Conservation (phyloP, 2,329 filamentous ascomycete genomes). For the Beauveria asiatica region DNA sequence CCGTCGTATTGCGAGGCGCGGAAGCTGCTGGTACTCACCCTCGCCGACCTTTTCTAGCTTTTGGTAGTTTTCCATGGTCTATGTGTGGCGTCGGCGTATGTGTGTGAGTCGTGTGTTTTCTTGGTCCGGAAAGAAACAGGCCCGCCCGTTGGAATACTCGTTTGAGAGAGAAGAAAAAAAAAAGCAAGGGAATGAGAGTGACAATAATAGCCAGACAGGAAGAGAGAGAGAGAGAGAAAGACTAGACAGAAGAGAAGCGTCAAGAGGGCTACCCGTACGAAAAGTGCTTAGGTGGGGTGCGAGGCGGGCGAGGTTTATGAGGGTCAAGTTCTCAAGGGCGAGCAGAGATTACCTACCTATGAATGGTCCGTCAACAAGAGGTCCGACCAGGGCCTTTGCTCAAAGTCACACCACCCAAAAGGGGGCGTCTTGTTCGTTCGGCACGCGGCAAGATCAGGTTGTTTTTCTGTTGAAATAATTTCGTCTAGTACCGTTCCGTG, state of each 20-base stretch:
- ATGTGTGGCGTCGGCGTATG: constrained; percentile 2
- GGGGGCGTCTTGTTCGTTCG: not conserved
- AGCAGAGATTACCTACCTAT: not conserved
- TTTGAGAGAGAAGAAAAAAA: not conserved
- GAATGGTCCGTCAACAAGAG: not conserved
- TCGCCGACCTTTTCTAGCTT: constrained; percentile 96
- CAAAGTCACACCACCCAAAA: not conserved
- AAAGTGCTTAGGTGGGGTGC: constrained; percentile 3
- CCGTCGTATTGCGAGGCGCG: not conserved
- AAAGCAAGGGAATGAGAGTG: not conserved
- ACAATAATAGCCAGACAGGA: not conserved
- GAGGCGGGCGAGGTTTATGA: constrained; percentile 4
- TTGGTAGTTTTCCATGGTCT: constrained; percentile 84
- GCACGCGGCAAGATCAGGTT: not conserved
- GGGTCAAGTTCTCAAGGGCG: constrained; percentile 1
- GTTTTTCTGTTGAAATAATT: not conserved
- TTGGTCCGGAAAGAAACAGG: not conserved
- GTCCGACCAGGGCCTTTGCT: not conserved
- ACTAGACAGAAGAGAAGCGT: not conserved
- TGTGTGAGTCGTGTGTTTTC: constrained; percentile 8
- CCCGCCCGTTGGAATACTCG: constrained; percentile 3
- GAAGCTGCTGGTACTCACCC: constrained; percentile 45
- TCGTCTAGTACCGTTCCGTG: not conserved
- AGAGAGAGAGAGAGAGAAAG: not conserved
- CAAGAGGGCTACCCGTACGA: constrained; percentile 1